Percentiles rank a stretch among this genome's conserved stretches.
Evolutionary conservation across 1,139 yeast species (phyloP).

Genomic region (Saccharomyces hybrid): DNA sequence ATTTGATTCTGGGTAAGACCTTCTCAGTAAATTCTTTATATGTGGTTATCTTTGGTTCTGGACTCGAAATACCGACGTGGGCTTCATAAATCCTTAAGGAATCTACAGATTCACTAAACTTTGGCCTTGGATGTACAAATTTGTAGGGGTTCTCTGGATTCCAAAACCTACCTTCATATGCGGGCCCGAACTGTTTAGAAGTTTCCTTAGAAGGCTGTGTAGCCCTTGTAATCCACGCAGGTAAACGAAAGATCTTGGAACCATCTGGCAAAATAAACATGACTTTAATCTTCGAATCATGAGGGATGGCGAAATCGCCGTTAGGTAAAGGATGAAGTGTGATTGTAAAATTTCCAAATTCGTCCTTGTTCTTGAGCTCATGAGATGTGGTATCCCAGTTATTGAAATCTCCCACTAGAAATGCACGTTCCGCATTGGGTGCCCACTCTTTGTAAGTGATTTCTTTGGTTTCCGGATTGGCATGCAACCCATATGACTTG

Average conservation of each 20-base stretch:
- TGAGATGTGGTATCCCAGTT: slow-evolving; percentile 62
- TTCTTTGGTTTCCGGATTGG: slow-evolving; percentile 42
- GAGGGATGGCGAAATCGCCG: slow-evolving; percentile 65
- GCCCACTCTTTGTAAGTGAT: slow-evolving; percentile 76
- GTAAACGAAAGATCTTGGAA: slow-evolving; percentile 66
- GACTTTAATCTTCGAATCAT: slow-evolving; percentile 73
- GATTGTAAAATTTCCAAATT: slow-evolving; percentile 64
- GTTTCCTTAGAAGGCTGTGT: slow-evolving; percentile 54
- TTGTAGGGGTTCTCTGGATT: slow-evolving; percentile 57
- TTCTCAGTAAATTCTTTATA: slow-evolving; percentile 78
- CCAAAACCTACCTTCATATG: slow-evolving; percentile 90
- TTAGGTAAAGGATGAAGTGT: slow-evolving; percentile 44
- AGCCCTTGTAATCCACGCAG: slow-evolving; percentile 85
- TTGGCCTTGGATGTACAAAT: slow-evolving; percentile 61
- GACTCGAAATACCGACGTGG: slow-evolving; percentile 90
- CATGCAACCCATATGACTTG: slow-evolving; percentile 68
- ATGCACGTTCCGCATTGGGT: slow-evolving; percentile 72
- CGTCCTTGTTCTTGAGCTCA: slow-evolving; percentile 43
- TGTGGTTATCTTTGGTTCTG: slow-evolving; percentile 77
- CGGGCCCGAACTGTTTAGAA: slow-evolving; percentile 41
- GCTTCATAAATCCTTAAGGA: slow-evolving; percentile 87
- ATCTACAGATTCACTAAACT: slow-evolving; percentile 36
- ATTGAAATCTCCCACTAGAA: slow-evolving; percentile 85
- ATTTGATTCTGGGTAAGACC: slow-evolving; percentile 74
- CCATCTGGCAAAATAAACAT: slow-evolving; percentile 61